Percentiles rank a stretch among this genome's conserved stretches.
Evolutionary conservation across 225 moss, liverwort and hornwort genomes (phyloP).

Genomic region (Physcomitrellopsis africana): DNA sequence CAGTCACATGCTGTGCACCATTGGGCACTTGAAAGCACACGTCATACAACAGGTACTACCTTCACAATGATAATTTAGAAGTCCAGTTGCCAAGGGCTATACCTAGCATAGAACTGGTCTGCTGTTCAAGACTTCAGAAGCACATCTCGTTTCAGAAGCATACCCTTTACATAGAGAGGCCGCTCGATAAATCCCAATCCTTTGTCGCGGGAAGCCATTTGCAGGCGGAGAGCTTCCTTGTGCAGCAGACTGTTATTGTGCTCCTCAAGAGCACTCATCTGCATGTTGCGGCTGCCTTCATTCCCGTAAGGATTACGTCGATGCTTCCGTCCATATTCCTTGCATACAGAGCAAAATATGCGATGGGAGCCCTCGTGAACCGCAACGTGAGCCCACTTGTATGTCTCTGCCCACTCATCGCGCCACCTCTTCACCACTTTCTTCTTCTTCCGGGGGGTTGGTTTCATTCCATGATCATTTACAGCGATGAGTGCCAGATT

Average conservation of each 20-base stretch:
- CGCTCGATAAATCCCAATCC: constrained; percentile 88
- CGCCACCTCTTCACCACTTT: constrained; percentile 99
- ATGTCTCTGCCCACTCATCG: constrained; percentile 99
- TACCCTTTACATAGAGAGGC: constrained; percentile 90
- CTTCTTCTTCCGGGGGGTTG: constrained; percentile 93
- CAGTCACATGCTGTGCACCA: no score
- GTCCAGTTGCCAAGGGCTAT: background rate
- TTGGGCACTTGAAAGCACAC: no score
- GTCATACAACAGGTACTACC: no score
- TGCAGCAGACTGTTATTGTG: constrained; percentile 97
- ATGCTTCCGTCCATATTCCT: constrained; percentile 97
- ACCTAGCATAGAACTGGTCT: background rate
- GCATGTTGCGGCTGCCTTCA: constrained; percentile 99
- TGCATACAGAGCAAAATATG: constrained; percentile 97
- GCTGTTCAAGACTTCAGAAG: background rate
- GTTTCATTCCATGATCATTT: constrained; percentile 75
- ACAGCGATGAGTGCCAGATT: constrained; percentile 56
- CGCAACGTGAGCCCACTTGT: constrained; percentile 97
- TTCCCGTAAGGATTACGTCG: constrained; percentile 97
- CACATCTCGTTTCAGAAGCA: constrained; percentile 19
- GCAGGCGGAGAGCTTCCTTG: constrained; percentile 94
- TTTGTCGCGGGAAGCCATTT: constrained; percentile 98
- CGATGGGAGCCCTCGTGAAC: constrained; percentile 90
- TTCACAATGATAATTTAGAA: no score
- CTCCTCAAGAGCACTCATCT: constrained; percentile 99